A percentile compares a stretch with the other conserved stretches of the same genome.
Conservation (phyloP, 192 early-diverging fungal species). For the Gigaspora rosea region DNA sequence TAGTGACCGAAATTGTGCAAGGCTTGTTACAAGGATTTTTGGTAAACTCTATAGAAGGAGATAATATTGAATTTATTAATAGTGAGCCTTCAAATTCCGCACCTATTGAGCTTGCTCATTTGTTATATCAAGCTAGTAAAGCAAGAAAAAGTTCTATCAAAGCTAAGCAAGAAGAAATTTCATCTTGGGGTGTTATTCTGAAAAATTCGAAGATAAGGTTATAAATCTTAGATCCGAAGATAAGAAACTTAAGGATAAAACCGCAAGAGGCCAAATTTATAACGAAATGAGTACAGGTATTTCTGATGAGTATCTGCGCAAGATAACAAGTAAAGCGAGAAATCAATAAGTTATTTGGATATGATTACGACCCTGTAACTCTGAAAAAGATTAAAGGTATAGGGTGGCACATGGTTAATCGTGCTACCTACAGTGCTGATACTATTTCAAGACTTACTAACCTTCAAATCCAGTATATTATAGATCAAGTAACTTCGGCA, state of each 20-base stretch:
- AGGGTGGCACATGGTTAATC: no score
- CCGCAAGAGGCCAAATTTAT: conserved; percentile 4
- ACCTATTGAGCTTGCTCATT: neutral
- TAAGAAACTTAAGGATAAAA: neutral
- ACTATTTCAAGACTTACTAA: no score
- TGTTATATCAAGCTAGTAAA: conserved; percentile 13
- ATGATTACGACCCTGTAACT: no score
- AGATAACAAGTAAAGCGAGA: conserved; percentile 18
- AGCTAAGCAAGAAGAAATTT: conserved; percentile 19
- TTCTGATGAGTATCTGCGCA: conserved; percentile 19
- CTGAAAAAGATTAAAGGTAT: no score
- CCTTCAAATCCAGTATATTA: no score
- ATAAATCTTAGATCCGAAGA: no score
- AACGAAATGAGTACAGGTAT: conserved; percentile 18
- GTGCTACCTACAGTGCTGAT: no score
- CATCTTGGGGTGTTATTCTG: conserved; percentile 8
- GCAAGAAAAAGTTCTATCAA: conserved; percentile 7
- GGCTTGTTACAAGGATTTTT: conserved; percentile 16
- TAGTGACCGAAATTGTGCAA: conserved; percentile 13
- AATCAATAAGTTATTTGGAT: no score
- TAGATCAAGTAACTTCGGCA: no score
- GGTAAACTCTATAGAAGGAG: neutral
- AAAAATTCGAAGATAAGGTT: neutral
- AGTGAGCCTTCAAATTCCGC: conserved; percentile 10
- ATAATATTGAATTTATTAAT: conserved; percentile 15